Evolutionary conservation across 805 yeast genomes (phyloP), one percentile per base, ranked within the genome.

Genomic region (Pichia kluyveri): DNA sequence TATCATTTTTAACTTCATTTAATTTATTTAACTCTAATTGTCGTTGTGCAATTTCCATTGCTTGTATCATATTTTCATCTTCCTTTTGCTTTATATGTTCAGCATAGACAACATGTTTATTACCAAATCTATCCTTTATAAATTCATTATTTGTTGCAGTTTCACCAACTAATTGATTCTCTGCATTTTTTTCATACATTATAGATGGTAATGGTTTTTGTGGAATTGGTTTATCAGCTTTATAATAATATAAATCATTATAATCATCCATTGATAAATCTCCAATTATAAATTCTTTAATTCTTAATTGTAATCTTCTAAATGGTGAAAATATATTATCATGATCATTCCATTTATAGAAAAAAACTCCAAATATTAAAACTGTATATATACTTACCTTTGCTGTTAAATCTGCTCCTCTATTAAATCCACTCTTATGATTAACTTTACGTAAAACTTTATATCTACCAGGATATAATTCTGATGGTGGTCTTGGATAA

Each of bases 261-360:
- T 70, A 70, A 56, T 86, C 90, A 52, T 74, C 74, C 10, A 73
- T 79, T 5, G 75, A 64, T 49, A 87, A 68, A 18, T 65, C 65
- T 1, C 84, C 83, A n/a, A 73, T 51, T 2, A 83, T 41, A 46
- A 61, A 55, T 53, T 80, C 81, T 58, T 85, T 77, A 42, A 75
- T 41, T 38, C 75, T 65, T 40, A 86, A 71, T 53, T 86, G 80
- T 27, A 71, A 61, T 44, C 91, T 65, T 62, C 86, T 80, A 44
- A 84, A 79, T 39, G 75, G 79, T 12, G 87, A 75, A 65, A 86
- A 80, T 8, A 83, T 79, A 57, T 86, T 82, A 49, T 86, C 91
- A 53, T 77, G 76, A 50, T 86, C 93, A 59, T 87, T 86, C 96
- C 96, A 86, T 45, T 88, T 69, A 61, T 82, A 77, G 66, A 86